Percentiles rank a stretch among this genome's conserved stretches.
These are phyloP conservation scores for Citrullus amarus DNA, from an alignment of 306 rosid species.

Conservation along the genomic window DNA sequence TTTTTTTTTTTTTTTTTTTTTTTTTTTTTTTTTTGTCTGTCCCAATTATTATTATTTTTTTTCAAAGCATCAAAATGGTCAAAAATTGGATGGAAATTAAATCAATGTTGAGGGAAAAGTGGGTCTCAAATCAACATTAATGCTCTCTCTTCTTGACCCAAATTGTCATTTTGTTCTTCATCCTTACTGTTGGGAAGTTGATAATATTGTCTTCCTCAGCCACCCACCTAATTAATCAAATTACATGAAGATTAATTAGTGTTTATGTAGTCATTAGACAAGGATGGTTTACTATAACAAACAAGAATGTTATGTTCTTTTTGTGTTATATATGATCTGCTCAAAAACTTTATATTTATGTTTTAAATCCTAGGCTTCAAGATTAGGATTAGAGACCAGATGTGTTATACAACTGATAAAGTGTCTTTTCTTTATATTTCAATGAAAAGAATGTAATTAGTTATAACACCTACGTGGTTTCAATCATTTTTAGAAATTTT, in stretches of 20 bases:
- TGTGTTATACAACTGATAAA: no score
- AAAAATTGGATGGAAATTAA: background rate
- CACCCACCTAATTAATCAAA: conserved; percentile 9
- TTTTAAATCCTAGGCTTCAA: background rate
- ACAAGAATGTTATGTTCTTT: background rate
- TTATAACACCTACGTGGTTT: no score
- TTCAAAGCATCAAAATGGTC: background rate
- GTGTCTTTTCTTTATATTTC: no score
- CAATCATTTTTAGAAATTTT: no score
- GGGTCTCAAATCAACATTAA: background rate
- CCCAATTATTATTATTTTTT: background rate
- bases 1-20: background rate
- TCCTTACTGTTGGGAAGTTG: conserved; percentile 15
- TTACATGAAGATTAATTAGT: background rate
- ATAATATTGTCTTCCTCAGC: conserved; percentile 11
- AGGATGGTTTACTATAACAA: background rate
- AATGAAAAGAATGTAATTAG: no score
- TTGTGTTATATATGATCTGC: background rate
- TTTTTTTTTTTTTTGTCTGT: background rate
- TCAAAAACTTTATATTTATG: background rate
- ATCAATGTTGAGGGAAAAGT: background rate
- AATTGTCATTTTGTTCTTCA: conserved; percentile 16
- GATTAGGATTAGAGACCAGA: background rate
- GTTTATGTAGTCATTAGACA: background rate
- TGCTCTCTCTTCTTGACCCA: conserved; percentile 5